These are phyloP conservation scores for Tremellales sp. DNA, from an alignment of 1,284 basidiomycete genomes.

Conservation along the genomic window DNA sequence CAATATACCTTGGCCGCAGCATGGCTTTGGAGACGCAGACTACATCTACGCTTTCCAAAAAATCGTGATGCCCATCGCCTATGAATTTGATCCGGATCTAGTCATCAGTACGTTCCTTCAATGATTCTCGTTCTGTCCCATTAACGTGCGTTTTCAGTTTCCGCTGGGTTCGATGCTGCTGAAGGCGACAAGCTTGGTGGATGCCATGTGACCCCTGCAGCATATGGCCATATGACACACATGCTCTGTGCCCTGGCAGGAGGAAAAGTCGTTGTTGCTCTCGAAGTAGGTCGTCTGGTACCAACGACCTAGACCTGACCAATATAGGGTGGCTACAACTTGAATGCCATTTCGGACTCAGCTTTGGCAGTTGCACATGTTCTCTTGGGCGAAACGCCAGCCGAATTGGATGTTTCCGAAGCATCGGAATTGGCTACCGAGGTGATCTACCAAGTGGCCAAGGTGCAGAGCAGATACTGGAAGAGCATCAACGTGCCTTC, in stretches of 20 bases:
- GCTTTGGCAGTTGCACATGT: conserved; percentile 80
- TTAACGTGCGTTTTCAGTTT: no score
- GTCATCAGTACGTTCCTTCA: conserved; percentile 74
- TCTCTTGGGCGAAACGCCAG: conserved; percentile 79
- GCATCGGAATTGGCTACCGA: conserved; percentile 76
- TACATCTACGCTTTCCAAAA: conserved; percentile 96
- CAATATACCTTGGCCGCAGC: conserved; percentile 91
- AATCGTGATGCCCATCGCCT: conserved; percentile 93
- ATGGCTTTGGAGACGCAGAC: conserved; percentile 89
- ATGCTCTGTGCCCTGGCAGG: conserved; percentile 86
- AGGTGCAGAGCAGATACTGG: conserved; percentile 87
- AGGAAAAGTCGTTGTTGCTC: conserved; percentile 83
- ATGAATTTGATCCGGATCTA: conserved; percentile 92
- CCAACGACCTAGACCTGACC: conserved; percentile 5
- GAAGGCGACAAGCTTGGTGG: conserved; percentile 86
- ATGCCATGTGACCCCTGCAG: conserved; percentile 86
- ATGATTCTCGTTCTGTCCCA: conserved; percentile 5
- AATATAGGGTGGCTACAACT: conserved; percentile 86
- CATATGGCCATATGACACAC: conserved; percentile 98
- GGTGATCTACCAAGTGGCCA: conserved; percentile 80
- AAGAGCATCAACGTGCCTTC: conserved; percentile 71
- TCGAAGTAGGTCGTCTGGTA: conserved; percentile 63
- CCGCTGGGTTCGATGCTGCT: conserved; percentile 96
- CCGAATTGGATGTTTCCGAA: conserved; percentile 63
- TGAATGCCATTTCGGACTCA: conserved; percentile 81